A percentile compares a stretch with the other conserved stretches of the same genome.
Evolutionary conservation across 495 filamentous ascomycete genomes (phyloP).

Genomic region (Aspergillus steynii): DNA sequence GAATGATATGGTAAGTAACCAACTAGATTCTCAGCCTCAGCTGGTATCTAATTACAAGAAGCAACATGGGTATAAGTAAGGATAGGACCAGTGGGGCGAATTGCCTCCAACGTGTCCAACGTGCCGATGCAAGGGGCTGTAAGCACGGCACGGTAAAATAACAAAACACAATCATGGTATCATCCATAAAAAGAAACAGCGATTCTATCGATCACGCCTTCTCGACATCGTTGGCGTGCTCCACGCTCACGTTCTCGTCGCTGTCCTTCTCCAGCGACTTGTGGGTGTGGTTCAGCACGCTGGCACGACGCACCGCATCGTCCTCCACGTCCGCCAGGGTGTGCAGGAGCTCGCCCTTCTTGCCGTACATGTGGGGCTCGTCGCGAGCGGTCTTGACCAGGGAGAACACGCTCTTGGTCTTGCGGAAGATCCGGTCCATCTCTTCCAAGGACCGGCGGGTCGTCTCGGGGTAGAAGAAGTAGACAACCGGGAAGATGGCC

Average conservation of each 20-base stretch:
- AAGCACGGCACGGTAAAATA: too few relatives aligned
- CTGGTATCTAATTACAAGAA: neutral
- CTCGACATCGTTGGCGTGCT: constrained; percentile 14
- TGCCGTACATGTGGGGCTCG: constrained; percentile 69
- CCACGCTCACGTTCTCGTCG: constrained; percentile 27
- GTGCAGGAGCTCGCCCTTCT: constrained; percentile 63
- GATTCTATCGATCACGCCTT: constrained; percentile 14
- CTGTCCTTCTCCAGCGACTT: constrained; percentile 33
- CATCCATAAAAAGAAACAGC: neutral
- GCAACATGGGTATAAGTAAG: neutral
- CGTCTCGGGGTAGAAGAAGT: constrained; percentile 78
- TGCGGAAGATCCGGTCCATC: constrained; percentile 76
- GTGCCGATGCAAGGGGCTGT: too few relatives aligned
- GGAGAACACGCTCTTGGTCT: constrained; percentile 52
- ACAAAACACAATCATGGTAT: neutral
- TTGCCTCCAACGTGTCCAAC: too few relatives aligned
- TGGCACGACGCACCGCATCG: constrained; percentile 36
- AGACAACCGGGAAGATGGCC: constrained; percentile 66
- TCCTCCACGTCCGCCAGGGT: constrained; percentile 39
- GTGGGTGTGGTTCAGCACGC: constrained; percentile 27
- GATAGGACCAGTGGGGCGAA: neutral
- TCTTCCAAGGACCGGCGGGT: constrained; percentile 73
- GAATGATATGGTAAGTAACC: neutral
- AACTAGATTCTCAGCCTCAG: neutral
- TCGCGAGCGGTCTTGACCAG: constrained; percentile 60